Conservation (phyloP, 2,329 filamentous ascomycete species). For the Exserohilum rostratum region DNA sequence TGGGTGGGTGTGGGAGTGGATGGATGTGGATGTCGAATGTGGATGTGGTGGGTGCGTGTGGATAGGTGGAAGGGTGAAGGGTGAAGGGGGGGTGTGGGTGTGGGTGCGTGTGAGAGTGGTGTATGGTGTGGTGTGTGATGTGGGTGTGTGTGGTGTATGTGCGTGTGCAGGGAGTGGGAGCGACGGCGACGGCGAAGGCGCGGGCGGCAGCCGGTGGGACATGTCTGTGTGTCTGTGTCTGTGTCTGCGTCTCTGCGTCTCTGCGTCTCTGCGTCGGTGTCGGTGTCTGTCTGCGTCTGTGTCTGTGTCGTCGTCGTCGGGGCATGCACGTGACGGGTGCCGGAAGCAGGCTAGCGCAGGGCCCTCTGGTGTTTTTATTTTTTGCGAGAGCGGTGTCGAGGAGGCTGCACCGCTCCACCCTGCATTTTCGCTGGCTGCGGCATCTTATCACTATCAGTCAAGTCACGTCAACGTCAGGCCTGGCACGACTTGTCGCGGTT, state of each 20-base stretch:
- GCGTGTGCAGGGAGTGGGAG: background rate
- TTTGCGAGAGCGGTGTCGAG: slow-evolving; percentile 3
- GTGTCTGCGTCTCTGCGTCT: no score
- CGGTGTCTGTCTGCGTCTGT: no score
- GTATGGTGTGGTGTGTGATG: slow-evolving; percentile 2
- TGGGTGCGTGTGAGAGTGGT: background rate
- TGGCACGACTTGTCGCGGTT: background rate
- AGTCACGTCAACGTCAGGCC: no score
- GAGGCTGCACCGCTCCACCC: slow-evolving; percentile 1
- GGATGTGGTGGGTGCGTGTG: no score
- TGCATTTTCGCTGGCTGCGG: background rate
- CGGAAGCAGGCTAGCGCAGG: slow-evolving; percentile 1
- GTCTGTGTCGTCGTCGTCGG: no score
- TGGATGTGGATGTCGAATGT: background rate
- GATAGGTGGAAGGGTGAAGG: no score
- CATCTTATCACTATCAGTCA: background rate
- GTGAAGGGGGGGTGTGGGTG: background rate
- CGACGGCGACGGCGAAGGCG: no score
- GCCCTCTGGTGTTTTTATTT: background rate
- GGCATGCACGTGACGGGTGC: slow-evolving; percentile 4
- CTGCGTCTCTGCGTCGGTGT: no score
- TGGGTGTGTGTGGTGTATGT: background rate
- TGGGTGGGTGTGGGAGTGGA: slow-evolving; percentile 1
- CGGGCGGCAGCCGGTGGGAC: no score
- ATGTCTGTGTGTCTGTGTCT: no score